A percentile compares a stretch with the other conserved stretches of the same genome.
phyloP scores from a whole-genome alignment of 371 early-diverging fungal genomes.

The Mortierella polycephala region DNA sequence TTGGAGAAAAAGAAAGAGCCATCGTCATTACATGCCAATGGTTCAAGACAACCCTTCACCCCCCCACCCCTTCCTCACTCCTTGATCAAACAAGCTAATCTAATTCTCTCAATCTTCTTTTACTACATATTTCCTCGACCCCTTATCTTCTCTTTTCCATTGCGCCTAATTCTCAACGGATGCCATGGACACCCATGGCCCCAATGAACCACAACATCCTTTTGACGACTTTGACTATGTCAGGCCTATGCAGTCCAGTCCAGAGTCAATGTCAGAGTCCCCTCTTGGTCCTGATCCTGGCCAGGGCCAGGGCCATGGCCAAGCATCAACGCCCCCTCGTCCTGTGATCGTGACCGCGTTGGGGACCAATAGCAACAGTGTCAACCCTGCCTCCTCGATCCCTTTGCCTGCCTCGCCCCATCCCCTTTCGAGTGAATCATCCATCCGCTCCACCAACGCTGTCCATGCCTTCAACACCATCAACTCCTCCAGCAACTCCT shows the following conservation, averaged over 20 bases:
- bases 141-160: constrained; percentile 2
- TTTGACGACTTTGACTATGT: constrained; percentile 43
- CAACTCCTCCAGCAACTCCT: constrained; percentile 1
- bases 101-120: no score
- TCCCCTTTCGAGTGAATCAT: constrained; percentile 11
- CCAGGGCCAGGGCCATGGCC: neutral
- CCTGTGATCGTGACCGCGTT: constrained; percentile 1
- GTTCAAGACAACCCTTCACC: no score
- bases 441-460: constrained; percentile 8
- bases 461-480: neutral
- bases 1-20: no score
- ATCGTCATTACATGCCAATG: no score
- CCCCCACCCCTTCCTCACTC: no score
- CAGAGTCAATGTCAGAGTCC: neutral
- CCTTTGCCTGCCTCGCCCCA: neutral
- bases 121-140: neutral
- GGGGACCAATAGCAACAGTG: neutral
- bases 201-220: constrained; percentile 18
- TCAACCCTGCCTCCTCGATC: neutral
- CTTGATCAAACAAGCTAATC: no score
- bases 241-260: neutral
- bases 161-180: neutral
- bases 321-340: neutral
- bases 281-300: constrained; percentile 1
- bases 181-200: constrained; percentile 33